A percentile compares a stretch with the other conserved stretches of the same genome.
Evolutionary conservation across 805 yeast species (phyloP).

Genomic region (Wilhelminamyces savonicus): DNA sequence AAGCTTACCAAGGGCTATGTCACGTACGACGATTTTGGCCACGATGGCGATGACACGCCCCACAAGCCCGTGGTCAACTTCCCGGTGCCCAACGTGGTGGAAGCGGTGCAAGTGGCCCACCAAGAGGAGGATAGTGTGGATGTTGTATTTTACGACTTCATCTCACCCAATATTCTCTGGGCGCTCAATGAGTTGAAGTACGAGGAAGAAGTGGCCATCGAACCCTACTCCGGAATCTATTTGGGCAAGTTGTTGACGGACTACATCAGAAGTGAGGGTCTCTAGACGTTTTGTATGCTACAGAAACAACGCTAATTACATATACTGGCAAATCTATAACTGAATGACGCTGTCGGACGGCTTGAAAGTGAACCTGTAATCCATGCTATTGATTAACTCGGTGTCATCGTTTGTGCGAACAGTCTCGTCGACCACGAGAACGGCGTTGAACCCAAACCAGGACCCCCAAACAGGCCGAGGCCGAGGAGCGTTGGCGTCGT

Average conservation of each 20-base stretch:
- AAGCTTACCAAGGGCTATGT: conserved; percentile 60
- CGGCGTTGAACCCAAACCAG: conserved; percentile 62
- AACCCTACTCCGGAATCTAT: conserved; percentile 23
- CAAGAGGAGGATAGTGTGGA: conserved; percentile 41
- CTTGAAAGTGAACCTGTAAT: conserved; percentile 59
- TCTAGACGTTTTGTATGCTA: conserved; percentile 5
- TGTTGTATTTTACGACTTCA: conserved; percentile 74
- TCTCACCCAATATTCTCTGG: conserved; percentile 32
- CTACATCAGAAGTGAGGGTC: conserved; percentile 15
- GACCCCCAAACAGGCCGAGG: conserved; percentile 57
- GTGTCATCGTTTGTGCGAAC: conserved; percentile 25
- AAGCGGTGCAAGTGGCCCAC: conserved; percentile 32
- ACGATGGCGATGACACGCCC: conserved; percentile 78
- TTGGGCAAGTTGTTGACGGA: conserved; percentile 29
- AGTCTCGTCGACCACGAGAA: conserved; percentile 53
- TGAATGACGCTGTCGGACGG: conserved; percentile 48
- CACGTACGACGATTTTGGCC: conserved; percentile 80
- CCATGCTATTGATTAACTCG: conserved; percentile 52
- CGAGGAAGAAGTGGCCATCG: conserved; percentile 7
- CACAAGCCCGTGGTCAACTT: conserved; percentile 55
- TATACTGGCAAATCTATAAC: no score
- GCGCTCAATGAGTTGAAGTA: conserved; percentile 26
- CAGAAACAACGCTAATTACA: neutral
- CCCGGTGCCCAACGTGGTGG: conserved; percentile 76
- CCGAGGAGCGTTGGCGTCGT: conserved; percentile 6